phyloP scores from a whole-genome alignment of 2,329 filamentous ascomycete species.

The Ophiostoma triangulosporum region DNA sequence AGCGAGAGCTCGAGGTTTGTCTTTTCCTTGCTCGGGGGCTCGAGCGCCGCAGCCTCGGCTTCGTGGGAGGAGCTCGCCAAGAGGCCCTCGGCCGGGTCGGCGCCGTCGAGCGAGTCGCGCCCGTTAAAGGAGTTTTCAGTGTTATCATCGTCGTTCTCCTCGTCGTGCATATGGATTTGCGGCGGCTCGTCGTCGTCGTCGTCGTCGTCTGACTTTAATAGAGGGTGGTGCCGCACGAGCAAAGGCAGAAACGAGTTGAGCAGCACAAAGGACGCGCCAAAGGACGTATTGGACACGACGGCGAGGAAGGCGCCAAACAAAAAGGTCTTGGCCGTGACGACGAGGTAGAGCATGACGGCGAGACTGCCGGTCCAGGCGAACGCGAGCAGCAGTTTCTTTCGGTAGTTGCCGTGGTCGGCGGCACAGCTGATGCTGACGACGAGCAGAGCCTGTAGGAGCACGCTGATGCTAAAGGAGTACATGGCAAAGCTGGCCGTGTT shows the following conservation, averaged over 20 bases:
- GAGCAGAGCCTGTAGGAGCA: constrained; percentile 73
- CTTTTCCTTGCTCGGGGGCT: constrained; percentile 26
- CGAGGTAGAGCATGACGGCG: constrained; percentile 79
- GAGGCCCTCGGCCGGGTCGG: constrained; percentile 34
- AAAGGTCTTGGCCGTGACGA: constrained; percentile 61
- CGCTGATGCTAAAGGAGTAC: constrained; percentile 94
- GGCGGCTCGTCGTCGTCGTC: constrained; percentile 1
- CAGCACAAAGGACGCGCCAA: constrained; percentile 88
- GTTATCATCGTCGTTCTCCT: constrained; percentile 20
- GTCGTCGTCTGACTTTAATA: constrained; percentile 17
- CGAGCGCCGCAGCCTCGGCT: neutral
- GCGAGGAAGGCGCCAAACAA: constrained; percentile 71
- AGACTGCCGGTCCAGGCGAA: constrained; percentile 75
- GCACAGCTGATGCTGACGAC: constrained; percentile 95
- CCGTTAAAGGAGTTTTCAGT: constrained; percentile 8
- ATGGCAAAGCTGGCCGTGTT: constrained; percentile 94
- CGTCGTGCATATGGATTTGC: constrained; percentile 22
- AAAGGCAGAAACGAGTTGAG: constrained; percentile 91
- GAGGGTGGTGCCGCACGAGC: constrained; percentile 73
- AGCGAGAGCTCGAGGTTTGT: constrained; percentile 59
- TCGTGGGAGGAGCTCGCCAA: constrained; percentile 19
- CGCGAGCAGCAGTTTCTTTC: constrained; percentile 73
- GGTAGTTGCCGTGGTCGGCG: constrained; percentile 84
- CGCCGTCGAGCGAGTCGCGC: constrained; percentile 18
- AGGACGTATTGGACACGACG: constrained; percentile 83